Evolutionary conservation across 345 rosid species (phyloP).

Genomic region (Eucalyptus cladocalyx): DNA sequence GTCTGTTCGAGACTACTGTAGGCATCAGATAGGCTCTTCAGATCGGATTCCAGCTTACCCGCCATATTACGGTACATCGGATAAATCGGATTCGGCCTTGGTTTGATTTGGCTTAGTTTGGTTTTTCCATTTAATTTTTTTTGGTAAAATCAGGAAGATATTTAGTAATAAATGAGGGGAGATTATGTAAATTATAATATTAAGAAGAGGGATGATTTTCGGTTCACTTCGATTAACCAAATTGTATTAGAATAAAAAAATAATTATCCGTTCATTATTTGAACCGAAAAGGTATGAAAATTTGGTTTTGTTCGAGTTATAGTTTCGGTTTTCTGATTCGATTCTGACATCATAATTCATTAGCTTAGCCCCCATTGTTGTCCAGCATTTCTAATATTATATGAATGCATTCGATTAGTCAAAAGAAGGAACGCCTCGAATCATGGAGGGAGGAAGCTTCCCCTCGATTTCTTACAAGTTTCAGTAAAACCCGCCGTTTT

Average conservation of each 20-base stretch:
- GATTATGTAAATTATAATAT: not conserved
- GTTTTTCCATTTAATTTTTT: rapidly evolving
- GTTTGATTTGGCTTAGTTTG: not conserved
- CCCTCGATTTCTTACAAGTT: too few relatives aligned
- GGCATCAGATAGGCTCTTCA: slow-evolving; percentile 78
- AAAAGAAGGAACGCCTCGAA: too few relatives aligned
- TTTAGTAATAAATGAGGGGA: not conserved
- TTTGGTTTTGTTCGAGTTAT: not conserved
- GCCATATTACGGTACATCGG: slow-evolving; percentile 57
- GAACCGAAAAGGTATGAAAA: rapidly evolving
- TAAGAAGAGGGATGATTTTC: not conserved
- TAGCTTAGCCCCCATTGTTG: not conserved
- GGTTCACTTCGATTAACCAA: too few relatives aligned
- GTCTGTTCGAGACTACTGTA: slow-evolving; percentile 82
- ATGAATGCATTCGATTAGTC: not conserved
- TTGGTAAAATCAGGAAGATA: not conserved
- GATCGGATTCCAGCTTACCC: slow-evolving; percentile 74
- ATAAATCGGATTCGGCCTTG: slow-evolving; percentile 57
- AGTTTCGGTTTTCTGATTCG: too few relatives aligned
- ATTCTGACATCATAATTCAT: rapidly evolving
- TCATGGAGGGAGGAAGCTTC: too few relatives aligned
- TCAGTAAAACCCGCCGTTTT: too few relatives aligned
- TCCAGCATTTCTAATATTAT: not conserved
- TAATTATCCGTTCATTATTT: too few relatives aligned
- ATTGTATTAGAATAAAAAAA: too few relatives aligned